Evolutionary conservation across 1,139 yeast genomes (phyloP).

Genomic region (Eremothecium gossypii): DNA sequence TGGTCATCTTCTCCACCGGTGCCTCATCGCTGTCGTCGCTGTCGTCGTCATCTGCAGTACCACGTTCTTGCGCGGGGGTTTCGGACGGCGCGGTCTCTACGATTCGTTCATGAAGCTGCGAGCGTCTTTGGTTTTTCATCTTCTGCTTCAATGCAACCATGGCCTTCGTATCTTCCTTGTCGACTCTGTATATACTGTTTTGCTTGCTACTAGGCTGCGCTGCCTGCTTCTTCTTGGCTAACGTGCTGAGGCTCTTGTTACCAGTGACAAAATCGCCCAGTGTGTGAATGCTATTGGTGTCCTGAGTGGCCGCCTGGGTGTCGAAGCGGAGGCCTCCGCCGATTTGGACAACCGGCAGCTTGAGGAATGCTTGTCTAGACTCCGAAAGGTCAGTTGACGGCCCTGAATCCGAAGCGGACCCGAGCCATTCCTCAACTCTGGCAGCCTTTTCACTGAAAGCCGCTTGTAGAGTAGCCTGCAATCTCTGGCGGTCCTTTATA

Average conservation of each 20-base stretch:
- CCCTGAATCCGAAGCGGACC: constrained; percentile 7
- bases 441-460: constrained; percentile 20
- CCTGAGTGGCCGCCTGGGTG: neutral
- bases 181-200: constrained; percentile 20
- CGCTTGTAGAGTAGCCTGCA: constrained; percentile 30
- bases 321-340: constrained; percentile 26
- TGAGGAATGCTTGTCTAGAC: constrained; percentile 21
- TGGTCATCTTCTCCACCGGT: constrained; percentile 11
- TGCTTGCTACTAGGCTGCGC: constrained; percentile 8
- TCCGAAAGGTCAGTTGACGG: constrained; percentile 15
- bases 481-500: constrained; percentile 32
- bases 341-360: constrained; percentile 29
- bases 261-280: constrained; percentile 30
- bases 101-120: neutral
- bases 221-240: constrained; percentile 20
- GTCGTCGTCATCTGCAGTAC: constrained; percentile 5
- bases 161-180: constrained; percentile 29
- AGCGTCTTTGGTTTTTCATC: constrained; percentile 20
- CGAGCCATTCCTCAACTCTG: constrained; percentile 25
- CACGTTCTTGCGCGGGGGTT: neutral
- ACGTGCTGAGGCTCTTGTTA: constrained; percentile 26
- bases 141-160: constrained; percentile 29
- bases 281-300: constrained; percentile 24
- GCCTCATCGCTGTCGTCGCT: constrained; percentile 14
- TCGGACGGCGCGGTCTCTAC: neutral